Evolutionary conservation across 2,329 filamentous ascomycete genomes (phyloP), one percentile per base, ranked within the genome.

Genomic region (Parastagonospora avenae): DNA sequence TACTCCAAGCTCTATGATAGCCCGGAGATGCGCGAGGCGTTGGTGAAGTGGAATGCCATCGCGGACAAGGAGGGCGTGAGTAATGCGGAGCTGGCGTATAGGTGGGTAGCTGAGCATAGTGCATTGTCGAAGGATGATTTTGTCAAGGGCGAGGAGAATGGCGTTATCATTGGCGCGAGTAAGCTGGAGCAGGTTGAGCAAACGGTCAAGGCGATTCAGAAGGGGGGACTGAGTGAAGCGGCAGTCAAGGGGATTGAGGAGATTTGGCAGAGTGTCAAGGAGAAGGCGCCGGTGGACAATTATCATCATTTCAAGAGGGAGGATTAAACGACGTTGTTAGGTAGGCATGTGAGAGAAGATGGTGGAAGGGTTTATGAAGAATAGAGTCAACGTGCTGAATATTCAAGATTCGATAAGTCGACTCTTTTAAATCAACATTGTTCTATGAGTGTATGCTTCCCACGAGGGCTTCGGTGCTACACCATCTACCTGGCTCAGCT

Each of bases 61-160:
- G 74, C 76, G 0, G 63, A 72, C 47, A 73, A 75, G 24, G 74
- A 75, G 41, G 74, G 73, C 2, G 54, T 72, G 5, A 54, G 60
- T 3, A 69, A 67, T 43, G 75, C 76, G 1, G 76, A 77, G 55
- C 52, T 79, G 42, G 76, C 77, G 5, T 78, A 79, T 48, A 59
- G 77, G 7, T 79, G 77, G 77, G 72, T 79, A 8, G 68, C 62
- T 30, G 74, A 71, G 50, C 68, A 77, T 55, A 71, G 64, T n/a
- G 59, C 64, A 11, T 52, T 79, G 28, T 68, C 71, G 44, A 46
- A 48, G 4, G 72, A 76, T 44, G 51, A 29, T n/a, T 54, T 79
- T 36, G 69, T 71, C 41, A 44, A 50, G 3, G 72, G 76, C 42
- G 50, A 72, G 24, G 75, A 72, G 11, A 74, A 79, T 55, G 76